Percentiles rank a stretch among this genome's conserved stretches.
Evolutionary conservation across 345 rosid genomes (phyloP).

Genomic region (Odontarrhena argentea): DNA sequence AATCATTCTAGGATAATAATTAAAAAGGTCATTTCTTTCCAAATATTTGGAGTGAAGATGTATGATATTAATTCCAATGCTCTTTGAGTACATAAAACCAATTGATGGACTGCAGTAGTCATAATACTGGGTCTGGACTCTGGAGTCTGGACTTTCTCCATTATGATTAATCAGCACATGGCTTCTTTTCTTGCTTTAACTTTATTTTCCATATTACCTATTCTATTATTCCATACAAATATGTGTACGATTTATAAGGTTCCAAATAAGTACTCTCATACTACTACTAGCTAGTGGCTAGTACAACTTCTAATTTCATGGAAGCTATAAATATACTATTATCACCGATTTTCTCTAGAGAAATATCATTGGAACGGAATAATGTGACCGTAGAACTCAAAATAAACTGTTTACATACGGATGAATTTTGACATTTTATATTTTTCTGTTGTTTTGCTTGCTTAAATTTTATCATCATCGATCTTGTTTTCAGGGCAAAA

Average conservation of each 20-base stretch:
- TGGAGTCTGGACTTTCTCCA: too few species aligned
- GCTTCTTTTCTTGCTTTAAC: neutral
- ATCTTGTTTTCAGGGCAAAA: conserved; percentile 11
- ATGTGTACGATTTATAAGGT: neutral
- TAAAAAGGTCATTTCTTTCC: too few species aligned
- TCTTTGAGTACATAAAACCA: neutral
- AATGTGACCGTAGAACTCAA: neutral
- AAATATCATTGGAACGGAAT: neutral
- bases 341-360: neutral
- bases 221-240: neutral
- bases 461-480: conserved; percentile 8
- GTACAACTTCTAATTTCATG: neutral
- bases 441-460: neutral
- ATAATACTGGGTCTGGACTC: neutral
- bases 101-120: conserved; percentile 1
- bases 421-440: neutral
- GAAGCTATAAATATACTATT: neutral
- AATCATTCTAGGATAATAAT: too few species aligned
- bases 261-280: too few species aligned
- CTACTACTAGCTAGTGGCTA: too few species aligned
- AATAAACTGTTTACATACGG: neutral
- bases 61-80: neutral
- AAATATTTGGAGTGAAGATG: too few species aligned
- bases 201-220: neutral
- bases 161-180: conserved; percentile 14